Evolutionary conservation across 306 rosid genomes (phyloP).

Genomic region (Vigna radiata): DNA sequence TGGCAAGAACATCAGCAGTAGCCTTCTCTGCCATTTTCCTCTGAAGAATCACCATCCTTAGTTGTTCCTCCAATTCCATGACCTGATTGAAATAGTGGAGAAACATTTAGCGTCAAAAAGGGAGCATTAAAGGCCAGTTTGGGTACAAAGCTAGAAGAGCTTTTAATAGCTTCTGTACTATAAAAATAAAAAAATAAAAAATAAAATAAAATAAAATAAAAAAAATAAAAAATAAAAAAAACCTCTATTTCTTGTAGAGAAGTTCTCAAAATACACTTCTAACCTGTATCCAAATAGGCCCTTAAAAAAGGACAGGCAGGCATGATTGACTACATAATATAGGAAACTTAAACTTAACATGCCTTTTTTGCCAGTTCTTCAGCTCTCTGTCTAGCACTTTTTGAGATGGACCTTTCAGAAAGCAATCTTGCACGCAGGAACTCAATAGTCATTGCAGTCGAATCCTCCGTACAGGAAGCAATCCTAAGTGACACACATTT

Average conservation of each 20-base stretch:
- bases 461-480: constrained; percentile 66
- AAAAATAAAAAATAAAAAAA: too few species aligned
- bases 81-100: constrained; percentile 58
- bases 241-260: not conserved
- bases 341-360: constrained; percentile 42
- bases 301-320: constrained; percentile 19
- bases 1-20: constrained; percentile 86
- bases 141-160: too few species aligned
- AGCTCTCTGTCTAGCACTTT: constrained; percentile 84
- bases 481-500: constrained; percentile 49
- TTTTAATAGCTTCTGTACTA: not conserved
- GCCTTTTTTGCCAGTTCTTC: constrained; percentile 80
- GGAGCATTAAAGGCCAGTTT: not conserved
- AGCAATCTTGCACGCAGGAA: constrained; percentile 89
- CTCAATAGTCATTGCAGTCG: constrained; percentile 78
- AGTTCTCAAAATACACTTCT: not conserved
- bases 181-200: too few species aligned
- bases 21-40: constrained; percentile 97
- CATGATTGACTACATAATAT: constrained; percentile 35
- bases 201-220: too few species aligned
- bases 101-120: constrained; percentile 26
- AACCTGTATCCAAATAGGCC: not conserved
- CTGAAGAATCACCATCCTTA: constrained; percentile 71
- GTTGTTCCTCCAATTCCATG: constrained; percentile 81
- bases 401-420: constrained; percentile 88